Conservation (phyloP, 768 basidiomycete species). For the Ramaria rubella region DNA sequence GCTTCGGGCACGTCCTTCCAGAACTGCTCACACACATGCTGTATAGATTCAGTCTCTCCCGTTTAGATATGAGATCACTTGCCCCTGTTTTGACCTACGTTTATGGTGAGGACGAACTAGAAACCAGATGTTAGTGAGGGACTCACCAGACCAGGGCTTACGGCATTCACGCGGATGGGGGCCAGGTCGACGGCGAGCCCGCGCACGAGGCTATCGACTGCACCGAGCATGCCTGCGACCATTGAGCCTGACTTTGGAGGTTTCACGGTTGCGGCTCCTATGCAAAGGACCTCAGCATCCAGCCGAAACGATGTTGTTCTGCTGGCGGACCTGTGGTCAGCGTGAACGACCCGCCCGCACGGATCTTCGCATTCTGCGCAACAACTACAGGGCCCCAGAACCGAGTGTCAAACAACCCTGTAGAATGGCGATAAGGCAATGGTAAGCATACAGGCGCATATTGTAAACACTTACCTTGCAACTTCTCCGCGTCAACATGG, state of each 20-base stretch:
- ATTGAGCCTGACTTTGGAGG: constrained; percentile 12
- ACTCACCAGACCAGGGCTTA: constrained; percentile 14
- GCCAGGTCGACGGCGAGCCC: constrained; percentile 17
- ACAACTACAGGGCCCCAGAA: constrained; percentile 16
- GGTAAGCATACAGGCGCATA: too few species aligned
- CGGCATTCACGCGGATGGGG: constrained; percentile 14
- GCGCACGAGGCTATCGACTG: constrained; percentile 12
- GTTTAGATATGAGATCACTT: background rate
- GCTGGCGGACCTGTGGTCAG: constrained; percentile 13
- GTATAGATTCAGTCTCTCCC: background rate
- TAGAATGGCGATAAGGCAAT: background rate
- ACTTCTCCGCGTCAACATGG: constrained; percentile 1
- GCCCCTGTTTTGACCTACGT: constrained; percentile 12
- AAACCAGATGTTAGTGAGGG: background rate
- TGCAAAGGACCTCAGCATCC: background rate
- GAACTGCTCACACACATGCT: constrained; percentile 5
- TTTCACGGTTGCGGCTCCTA: constrained; percentile 9
- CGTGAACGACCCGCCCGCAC: constrained; percentile 10
- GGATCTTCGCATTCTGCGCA: constrained; percentile 11
- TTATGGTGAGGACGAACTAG: background rate
- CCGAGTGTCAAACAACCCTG: constrained; percentile 13
- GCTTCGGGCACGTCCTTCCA: constrained; percentile 11
- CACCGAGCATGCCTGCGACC: constrained; percentile 13
- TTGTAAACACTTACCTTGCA: background rate
- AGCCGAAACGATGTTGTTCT: background rate